These are phyloP conservation scores for Penicillium arizonense DNA, from an alignment of 495 filamentous ascomycete species.

Conservation along the genomic window DNA sequence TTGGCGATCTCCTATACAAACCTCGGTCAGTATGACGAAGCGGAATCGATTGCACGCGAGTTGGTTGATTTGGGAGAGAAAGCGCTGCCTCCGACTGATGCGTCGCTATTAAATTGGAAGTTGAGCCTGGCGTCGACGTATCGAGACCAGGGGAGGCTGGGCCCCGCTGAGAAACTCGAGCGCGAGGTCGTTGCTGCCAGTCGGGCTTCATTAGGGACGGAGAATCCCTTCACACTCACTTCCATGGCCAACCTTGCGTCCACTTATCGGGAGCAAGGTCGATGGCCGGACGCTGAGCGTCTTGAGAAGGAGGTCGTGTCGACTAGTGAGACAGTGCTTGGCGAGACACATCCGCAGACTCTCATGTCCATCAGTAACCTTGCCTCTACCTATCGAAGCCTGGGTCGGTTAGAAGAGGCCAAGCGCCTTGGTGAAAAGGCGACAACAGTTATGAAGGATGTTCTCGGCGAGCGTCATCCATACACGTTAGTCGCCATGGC, in stretches of 20 bases:
- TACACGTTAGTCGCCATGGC: constrained; percentile 31
- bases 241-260: constrained; percentile 25
- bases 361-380: constrained; percentile 30
- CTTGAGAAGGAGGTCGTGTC: constrained; percentile 26
- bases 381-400: constrained; percentile 24
- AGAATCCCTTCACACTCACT: constrained; percentile 20
- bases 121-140: constrained; percentile 16
- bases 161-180: constrained; percentile 34
- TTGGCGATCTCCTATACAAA: constrained; percentile 21
- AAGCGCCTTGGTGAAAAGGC: constrained; percentile 24
- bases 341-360: constrained; percentile 31
- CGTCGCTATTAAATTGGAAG: constrained; percentile 18
- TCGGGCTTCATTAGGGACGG: constrained; percentile 16
- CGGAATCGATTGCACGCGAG: constrained; percentile 20
- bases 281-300: constrained; percentile 20
- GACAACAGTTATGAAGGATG: constrained; percentile 14
- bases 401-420: constrained; percentile 31
- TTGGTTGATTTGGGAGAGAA: constrained; percentile 19
- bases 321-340: constrained; percentile 17
- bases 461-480: constrained; percentile 36
- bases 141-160: constrained; percentile 21
- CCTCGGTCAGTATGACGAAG: constrained; percentile 28
- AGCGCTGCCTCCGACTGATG: constrained; percentile 27
- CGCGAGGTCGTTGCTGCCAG: constrained; percentile 22
- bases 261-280: constrained; percentile 18